Conservation (phyloP, 2,329 filamentous ascomycete genomes). For the Calycina herbarum region DNA sequence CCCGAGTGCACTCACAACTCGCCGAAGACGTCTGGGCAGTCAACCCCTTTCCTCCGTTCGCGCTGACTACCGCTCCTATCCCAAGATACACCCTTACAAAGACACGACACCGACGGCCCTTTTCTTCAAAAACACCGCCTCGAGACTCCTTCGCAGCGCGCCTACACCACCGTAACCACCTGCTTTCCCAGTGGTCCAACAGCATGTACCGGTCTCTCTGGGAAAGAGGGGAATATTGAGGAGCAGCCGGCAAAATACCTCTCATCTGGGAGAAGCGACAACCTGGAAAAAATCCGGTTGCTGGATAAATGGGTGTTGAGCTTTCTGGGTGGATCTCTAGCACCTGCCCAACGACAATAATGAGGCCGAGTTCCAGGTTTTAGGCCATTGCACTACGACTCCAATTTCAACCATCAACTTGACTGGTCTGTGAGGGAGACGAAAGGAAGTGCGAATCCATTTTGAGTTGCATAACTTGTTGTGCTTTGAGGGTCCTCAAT, state of each 20-base stretch:
- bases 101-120: conserved; percentile 5
- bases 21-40: not conserved
- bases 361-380: conserved; percentile 18
- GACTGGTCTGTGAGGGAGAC: not conserved
- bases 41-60: not conserved
- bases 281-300: conserved; percentile 10
- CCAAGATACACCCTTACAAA: not conserved
- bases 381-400: conserved; percentile 2
- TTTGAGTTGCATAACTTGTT: not conserved
- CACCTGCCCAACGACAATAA: conserved; percentile 12
- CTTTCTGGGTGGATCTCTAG: conserved; percentile 16
- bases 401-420: conserved; percentile 8
- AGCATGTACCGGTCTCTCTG: not conserved
- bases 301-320: conserved; percentile 18
- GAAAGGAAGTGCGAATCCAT: not conserved
- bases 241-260: conserved; percentile 15
- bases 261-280: conserved; percentile 8
- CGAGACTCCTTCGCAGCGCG: not conserved
- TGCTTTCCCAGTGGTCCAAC: not conserved
- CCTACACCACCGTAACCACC: not conserved
- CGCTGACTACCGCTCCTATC: too few relatives aligned
- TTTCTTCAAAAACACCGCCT: not conserved
- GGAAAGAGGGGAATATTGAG: not conserved
- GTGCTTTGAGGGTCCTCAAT: not conserved
- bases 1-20: conserved; percentile 2